phyloP scores from a whole-genome alignment of 305 asterid genomes.

The Rubia peregrina region DNA sequence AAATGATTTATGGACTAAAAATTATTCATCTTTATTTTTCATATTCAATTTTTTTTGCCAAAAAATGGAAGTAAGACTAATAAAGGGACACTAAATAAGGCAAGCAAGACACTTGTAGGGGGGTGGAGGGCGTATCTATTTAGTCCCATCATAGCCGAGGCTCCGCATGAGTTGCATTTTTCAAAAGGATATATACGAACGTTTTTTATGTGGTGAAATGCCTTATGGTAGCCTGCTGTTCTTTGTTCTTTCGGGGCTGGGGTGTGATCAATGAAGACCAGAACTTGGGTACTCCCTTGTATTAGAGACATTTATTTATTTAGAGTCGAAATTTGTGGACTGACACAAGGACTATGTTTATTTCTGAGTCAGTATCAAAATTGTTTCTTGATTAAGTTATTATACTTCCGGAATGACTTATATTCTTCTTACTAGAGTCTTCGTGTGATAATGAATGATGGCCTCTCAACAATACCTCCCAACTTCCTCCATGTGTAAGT shows the following conservation, averaged over 20 bases:
- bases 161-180: background rate
- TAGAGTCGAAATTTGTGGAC: background rate
- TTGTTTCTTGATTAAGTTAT: conserved; percentile 18
- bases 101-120: no score
- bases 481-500: conserved; percentile 89
- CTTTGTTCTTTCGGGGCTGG: no score
- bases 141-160: background rate
- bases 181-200: no score
- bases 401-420: conserved; percentile 25
- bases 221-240: background rate
- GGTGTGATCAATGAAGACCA: background rate
- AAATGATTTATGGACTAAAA: no score
- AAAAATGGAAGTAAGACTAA: no score
- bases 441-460: conserved; percentile 98
- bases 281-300: background rate
- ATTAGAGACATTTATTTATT: background rate
- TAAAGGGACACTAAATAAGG: no score
- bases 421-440: conserved; percentile 58
- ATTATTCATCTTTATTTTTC: no score
- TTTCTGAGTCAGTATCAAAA: background rate
- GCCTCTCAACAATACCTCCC: conserved; percentile 82
- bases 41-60: no score
- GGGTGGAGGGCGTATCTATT: background rate
- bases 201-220: background rate
- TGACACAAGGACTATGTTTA: background rate